phyloP scores from a whole-genome alignment of 192 early-diverging fungal species.

The Lunasporangiospora selenospora region DNA sequence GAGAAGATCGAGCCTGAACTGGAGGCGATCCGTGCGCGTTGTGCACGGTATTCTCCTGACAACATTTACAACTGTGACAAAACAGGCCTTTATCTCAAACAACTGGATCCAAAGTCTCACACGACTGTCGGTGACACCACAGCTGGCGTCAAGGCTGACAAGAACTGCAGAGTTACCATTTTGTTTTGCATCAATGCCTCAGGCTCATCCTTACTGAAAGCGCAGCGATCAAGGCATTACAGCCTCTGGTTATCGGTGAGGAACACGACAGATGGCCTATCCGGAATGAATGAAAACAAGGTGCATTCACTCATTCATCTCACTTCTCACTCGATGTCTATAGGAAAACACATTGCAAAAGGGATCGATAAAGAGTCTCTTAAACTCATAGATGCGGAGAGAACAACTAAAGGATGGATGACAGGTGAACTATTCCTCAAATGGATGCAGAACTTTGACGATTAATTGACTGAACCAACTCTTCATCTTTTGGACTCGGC shows the following conservation, averaged over 20 bases:
- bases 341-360: constrained; percentile 9
- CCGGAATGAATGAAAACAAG: background rate
- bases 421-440: background rate
- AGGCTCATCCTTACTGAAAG: constrained; percentile 7
- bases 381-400: background rate
- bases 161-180: background rate
- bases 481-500: constrained; percentile 14
- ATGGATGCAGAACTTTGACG: constrained; percentile 8
- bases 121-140: background rate
- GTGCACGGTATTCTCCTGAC: background rate
- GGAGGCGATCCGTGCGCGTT: background rate
- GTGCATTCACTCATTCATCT: background rate
- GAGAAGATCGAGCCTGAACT: constrained; percentile 3
- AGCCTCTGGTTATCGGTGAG: constrained; percentile 17
- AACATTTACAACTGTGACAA: constrained; percentile 17
- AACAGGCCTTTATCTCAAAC: constrained; percentile 11
- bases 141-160: constrained; percentile 6
- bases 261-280: background rate
- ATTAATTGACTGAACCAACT: constrained; percentile 5
- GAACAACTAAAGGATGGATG: constrained; percentile 13
- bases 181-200: constrained; percentile 21
- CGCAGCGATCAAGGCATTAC: background rate
- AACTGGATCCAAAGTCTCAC: constrained; percentile 6
- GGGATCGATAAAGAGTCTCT: background rate
- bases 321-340: background rate